Evolutionary conservation across 1,139 yeast species (phyloP), one percentile per base, ranked within the genome.

Genomic region (Nadsonia commutata): DNA sequence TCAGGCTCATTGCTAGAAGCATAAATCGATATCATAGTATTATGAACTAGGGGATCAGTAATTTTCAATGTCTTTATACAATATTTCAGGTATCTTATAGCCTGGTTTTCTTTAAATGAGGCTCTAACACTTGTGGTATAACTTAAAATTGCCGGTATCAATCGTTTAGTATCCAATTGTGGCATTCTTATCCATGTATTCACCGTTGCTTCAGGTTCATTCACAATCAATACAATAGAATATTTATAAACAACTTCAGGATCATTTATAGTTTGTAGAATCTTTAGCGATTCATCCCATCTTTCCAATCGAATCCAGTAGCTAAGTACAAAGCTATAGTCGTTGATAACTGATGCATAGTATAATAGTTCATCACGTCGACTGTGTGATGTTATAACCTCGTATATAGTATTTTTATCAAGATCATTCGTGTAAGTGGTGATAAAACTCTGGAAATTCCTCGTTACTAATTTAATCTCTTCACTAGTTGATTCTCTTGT

Each of bases 61-160:
- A 65, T 57, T 2, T 67, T 67, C 43, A 70, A 68, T n/a, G 70
- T 76, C 46, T 68, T 68, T 36, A 85, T 74, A 16, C 78, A 68
- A 56, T 72, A 74, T 51, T 66, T 72, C 48, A 90, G 62, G 56
- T 80, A 85, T 17, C 74, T 66, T 13, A 85, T 57, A 0, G 82
- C 84, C 49, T 78, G 78, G 54, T 86, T 84, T 9, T 60, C 57
- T 8, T 43, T 43, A 2, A 47, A 42, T 0, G 63, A 55, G 1
- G 59, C 54, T 18, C 59, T 56, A 41, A 52, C 56, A 1, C 58
- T 48, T 31, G 56, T 56, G 40, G 49, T 44, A 59, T 81, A 85
- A 0, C 78, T 69, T 48, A 86, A 58, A 17, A 90, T 65, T 0
- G 96, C 78, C 1, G 96, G 94, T 4, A 90, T 62, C 23, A 93